Evolutionary conservation across 345 rosid species (phyloP).

Genomic region (Acer yangbiense): DNA sequence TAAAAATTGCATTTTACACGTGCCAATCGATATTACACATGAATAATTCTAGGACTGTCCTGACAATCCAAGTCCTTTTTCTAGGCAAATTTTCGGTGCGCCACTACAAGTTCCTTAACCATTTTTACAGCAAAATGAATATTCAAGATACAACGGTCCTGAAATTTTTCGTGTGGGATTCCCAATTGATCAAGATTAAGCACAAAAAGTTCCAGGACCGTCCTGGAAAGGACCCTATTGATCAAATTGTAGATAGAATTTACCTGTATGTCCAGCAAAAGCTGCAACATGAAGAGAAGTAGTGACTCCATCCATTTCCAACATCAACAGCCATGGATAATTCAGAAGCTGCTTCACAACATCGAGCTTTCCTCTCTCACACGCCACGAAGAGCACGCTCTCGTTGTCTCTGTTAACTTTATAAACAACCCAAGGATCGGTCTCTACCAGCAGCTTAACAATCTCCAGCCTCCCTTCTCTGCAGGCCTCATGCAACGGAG

Average conservation of each 20-base stretch:
- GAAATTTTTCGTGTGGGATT: too few relatives aligned
- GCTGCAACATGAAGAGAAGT: constrained; percentile 51
- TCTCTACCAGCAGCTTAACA: constrained; percentile 35
- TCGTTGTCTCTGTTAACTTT: constrained; percentile 16
- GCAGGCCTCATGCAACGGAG: constrained; percentile 52
- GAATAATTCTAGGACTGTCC: too few relatives aligned
- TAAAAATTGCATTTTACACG: too few relatives aligned
- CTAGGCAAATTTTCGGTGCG: too few relatives aligned
- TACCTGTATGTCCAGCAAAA: constrained; percentile 42
- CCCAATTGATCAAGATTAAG: too few relatives aligned
- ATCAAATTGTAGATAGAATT: not conserved
- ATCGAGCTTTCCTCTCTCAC: constrained; percentile 34
- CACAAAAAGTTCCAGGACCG: too few relatives aligned
- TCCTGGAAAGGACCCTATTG: too few relatives aligned
- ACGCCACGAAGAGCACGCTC: constrained; percentile 33
- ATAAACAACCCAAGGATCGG: constrained; percentile 24
- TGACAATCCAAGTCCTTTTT: too few relatives aligned
- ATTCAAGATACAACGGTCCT: too few relatives aligned
- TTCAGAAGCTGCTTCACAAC: constrained; percentile 29
- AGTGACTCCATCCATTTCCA: constrained; percentile 34
- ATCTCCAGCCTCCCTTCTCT: constrained; percentile 41
- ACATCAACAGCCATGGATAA: constrained; percentile 26
- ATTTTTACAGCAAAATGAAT: too few relatives aligned
- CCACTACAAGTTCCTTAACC: too few relatives aligned
- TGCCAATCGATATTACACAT: too few relatives aligned